These are phyloP conservation scores for Sphagnum fallax DNA, from an alignment of 228 moss, liverwort and hornwort genomes.

Conservation along the genomic window DNA sequence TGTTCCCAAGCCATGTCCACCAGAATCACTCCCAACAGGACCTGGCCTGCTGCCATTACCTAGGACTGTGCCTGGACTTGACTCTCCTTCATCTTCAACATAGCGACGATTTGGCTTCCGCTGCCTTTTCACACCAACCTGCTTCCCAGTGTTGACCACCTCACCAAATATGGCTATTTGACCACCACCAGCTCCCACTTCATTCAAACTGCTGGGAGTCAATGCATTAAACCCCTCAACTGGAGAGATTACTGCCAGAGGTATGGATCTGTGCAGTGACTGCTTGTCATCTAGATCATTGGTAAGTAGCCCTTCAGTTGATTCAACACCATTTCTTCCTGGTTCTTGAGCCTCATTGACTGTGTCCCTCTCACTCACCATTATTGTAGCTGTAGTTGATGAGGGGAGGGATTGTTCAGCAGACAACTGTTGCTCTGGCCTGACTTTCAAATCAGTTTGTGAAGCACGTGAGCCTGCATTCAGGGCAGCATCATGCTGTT, in stretches of 20 bases:
- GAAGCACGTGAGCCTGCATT: conserved; percentile 9
- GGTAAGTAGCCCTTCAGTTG: conserved; percentile 24
- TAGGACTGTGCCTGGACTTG: conserved; percentile 25
- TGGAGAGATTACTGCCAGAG: conserved; percentile 44
- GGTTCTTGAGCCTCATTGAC: conserved; percentile 37
- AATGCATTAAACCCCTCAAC: conserved; percentile 46
- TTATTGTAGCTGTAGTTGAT: conserved; percentile 24
- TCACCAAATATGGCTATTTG: conserved; percentile 65
- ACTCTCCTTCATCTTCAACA: conserved; percentile 78
- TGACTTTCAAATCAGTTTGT: conserved; percentile 29
- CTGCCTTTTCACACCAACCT: conserved; percentile 71
- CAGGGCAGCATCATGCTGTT: conserved; percentile 36
- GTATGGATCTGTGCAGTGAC: conserved; percentile 33
- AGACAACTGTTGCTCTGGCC: conserved; percentile 47
- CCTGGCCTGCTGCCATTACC: conserved; percentile 37
- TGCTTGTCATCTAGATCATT: conserved; percentile 42
- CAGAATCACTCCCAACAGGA: conserved; percentile 22
- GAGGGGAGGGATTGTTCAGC: conserved; percentile 76
- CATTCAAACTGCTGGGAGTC: conserved; percentile 35
- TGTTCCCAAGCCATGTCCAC: conserved; percentile 41
- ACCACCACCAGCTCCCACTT: conserved; percentile 54
- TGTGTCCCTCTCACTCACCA: conserved; percentile 32
- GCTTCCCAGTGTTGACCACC: conserved; percentile 62
- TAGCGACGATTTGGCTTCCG: conserved; percentile 93
- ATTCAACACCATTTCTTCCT: conserved; percentile 18